phyloP scores from a whole-genome alignment of 139 green algal species.

The Chlamydomonas incerta region DNA sequence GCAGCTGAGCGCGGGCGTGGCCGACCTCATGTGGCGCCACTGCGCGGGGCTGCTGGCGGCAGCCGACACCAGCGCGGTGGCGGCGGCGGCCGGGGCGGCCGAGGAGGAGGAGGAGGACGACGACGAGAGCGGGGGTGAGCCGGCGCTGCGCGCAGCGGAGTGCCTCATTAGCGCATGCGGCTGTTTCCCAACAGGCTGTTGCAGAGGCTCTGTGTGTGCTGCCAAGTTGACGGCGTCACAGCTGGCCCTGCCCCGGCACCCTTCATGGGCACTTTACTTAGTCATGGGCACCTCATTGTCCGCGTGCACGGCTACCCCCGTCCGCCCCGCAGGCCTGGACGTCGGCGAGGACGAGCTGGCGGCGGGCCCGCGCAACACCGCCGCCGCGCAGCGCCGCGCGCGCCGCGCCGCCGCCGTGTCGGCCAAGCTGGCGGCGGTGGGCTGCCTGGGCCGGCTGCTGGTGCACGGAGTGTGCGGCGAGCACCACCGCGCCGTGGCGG shows the following conservation, averaged over 20 bases:
- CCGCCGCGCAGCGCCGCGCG: neutral
- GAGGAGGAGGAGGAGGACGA: neutral
- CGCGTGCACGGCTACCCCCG: too few relatives aligned
- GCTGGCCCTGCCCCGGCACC: too few relatives aligned
- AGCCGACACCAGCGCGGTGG: neutral
- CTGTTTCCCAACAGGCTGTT: too few relatives aligned
- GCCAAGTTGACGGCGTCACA: too few relatives aligned
- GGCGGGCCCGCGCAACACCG: neutral
- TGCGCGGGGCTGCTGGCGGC: neutral
- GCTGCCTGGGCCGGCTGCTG: constrained; percentile 31
- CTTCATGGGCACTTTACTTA: too few relatives aligned
- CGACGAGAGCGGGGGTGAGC: neutral
- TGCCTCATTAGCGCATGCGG: too few relatives aligned
- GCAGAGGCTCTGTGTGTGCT: too few relatives aligned
- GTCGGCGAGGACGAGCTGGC: neutral
- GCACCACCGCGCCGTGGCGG: neutral
- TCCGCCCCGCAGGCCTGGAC: neutral
- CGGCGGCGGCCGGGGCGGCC: neutral
- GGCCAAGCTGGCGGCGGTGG: constrained; percentile 28
- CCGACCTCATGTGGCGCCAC: constrained; percentile 31
- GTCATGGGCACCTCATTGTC: neutral
- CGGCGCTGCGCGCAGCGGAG: too few relatives aligned
- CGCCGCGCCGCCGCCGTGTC: neutral
- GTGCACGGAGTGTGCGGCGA: constrained; percentile 21
- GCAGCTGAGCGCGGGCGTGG: constrained; percentile 1